Base-by-base conservation (phyloP, 2,329 filamentous ascomycete genomes). In the Fusarium pseudocircinatum region DNA sequence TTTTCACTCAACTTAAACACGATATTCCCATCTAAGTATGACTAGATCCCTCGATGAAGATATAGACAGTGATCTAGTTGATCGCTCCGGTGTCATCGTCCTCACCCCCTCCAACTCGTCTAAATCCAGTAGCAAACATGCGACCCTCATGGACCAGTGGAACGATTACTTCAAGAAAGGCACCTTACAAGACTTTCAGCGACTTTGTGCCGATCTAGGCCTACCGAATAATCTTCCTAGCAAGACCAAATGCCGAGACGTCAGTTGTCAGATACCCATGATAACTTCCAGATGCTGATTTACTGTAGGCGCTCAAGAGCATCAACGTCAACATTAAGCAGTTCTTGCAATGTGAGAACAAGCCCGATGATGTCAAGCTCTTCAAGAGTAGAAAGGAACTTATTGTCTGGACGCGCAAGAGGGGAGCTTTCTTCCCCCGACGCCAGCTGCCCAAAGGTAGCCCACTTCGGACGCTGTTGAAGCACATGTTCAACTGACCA, bases 291-390 rank as follows among this genome's bases (percentile, higher is more conserved):
- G 13, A 50, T 46, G 32, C 47, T 71, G 34, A 65, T 40, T 14
- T 16, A n/a, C 30, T 30, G 36, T 39, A 87, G 86, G 84, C 81
- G 7, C 76, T 87, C 4, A 75, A 74, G n/a, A 70, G 53, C 0
- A 78, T 87, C 9, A 82, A 83, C 76, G 81, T 88, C 64, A 88
- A 88, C 65, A 88, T 88, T 42, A 69, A 67, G 34, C 87, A 89
- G 75, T 85, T 89, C 63, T n/a, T 89, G 12, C 70, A 78, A 1
- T 82, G 81, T 15, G 60, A 82, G 30, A 61, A 75, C 11, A 69
- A 64, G 18, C 79, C 78, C 2, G 50, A 67, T 1, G 61, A 53
- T 0, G 79, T 85, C 6, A 67, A 22, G 2, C 78, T 76, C 37
- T 87, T 86, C 70, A 12, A 24, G 3, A 84, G 42, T 62, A 63